Base-by-base conservation (phyloP, 2,329 filamentous ascomycete species). In the Phaeophleospora eucalypticola region DNA sequence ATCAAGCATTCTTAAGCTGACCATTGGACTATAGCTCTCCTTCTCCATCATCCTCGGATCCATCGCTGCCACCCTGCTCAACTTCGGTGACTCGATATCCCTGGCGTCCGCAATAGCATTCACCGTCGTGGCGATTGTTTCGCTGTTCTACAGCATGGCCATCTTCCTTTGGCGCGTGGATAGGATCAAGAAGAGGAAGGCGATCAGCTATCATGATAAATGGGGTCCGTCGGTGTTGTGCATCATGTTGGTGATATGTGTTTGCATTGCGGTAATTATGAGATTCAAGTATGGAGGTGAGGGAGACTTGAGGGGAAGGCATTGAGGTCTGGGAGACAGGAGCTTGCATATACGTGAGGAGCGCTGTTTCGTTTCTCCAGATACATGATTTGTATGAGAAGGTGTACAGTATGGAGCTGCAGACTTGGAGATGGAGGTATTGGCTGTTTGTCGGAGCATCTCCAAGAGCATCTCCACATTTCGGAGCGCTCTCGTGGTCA, bases 11-110 rank as follows among this genome's bases (percentile, higher is more conserved):
- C n/a, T n/a, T n/a, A n/a, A n/a, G n/a, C n/a, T n/a, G n/a, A n/a
- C n/a, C 19, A 32, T 17, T n/a, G 42, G 15, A 42, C 20, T 20
- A 20, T 56, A 86, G 86, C 86, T 98, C 60, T 91, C 98, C 69
- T 97, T 95, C 70, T 91, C 87, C 41, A 95, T 97, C 63, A 90
- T 96, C 64, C 83, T 98, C 44, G 89, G 88, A 59, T 86, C 86
- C 20, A 91, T 95, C 59, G 88, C 89, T 10, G 84, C 86, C 6
- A 87, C 87, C 0, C 74, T 95, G 37, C 79, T 95, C 56, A 90
- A 95, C 73, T 89, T 96, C 65, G 81, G 87, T 58, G 63, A 79
- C 60, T 68, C 68, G 36, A 67, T 82, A 16, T 82, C 84, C 4
- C 82, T 94, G 53, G 73, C 81, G 37, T 81, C 86, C 4, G 65